Percentiles rank a stretch among this genome's conserved stretches.
These are phyloP conservation scores for Sporothrix phasma DNA, from an alignment of 2,329 filamentous ascomycete genomes.

Conservation along the genomic window DNA sequence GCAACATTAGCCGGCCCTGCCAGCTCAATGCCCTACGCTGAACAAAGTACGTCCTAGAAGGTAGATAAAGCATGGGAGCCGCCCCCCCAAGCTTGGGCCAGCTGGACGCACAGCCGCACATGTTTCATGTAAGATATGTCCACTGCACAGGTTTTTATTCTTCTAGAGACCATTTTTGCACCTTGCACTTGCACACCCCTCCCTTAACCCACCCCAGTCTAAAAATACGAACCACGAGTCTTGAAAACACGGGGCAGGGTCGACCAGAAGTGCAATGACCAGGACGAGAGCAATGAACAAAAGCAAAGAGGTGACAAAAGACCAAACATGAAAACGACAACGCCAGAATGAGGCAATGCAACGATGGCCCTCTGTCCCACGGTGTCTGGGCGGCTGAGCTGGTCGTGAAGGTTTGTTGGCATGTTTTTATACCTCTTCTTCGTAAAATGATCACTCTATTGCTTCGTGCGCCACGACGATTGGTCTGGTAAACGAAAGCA, in stretches of 20 bases:
- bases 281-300: background rate
- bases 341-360: no score
- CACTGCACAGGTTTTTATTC: no score
- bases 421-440: no score
- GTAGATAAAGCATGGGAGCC: no score
- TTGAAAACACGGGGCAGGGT: background rate
- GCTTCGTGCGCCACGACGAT: background rate
- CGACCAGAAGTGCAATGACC: background rate
- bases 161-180: no score
- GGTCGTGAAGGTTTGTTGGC: no score
- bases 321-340: no score
- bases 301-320: background rate
- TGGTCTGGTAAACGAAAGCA: background rate
- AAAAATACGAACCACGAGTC: conserved; percentile 7
- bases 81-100: background rate
- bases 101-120: background rate
- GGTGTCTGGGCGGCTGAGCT: no score
- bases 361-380: no score
- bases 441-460: background rate
- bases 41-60: background rate
- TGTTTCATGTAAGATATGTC: background rate
- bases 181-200: background rate
- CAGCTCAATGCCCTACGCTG: no score
- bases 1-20: conserved; percentile 11
- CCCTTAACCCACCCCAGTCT: background rate